These are phyloP conservation scores for Tilletia walkeri DNA, from an alignment of 1,284 basidiomycete genomes.

Conservation along the genomic window DNA sequence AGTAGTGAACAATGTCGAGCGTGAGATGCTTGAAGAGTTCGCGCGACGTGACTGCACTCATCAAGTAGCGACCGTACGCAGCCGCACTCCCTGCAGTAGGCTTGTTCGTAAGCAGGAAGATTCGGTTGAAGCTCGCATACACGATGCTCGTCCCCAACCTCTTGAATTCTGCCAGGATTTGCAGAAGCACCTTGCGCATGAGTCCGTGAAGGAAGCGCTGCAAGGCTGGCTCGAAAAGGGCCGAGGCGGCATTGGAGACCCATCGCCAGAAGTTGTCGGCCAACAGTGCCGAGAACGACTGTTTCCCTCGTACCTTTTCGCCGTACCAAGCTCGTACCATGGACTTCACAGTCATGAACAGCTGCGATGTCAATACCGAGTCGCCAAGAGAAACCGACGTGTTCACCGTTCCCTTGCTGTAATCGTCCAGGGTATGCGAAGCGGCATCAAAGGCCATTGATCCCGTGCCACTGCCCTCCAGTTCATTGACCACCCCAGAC, in stretches of 20 bases:
- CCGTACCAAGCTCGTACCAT: constrained; percentile 91
- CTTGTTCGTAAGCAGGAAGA: constrained; percentile 89
- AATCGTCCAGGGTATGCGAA: constrained; percentile 81
- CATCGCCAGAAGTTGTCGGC: constrained; percentile 96
- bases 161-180: constrained; percentile 93
- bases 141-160: constrained; percentile 89
- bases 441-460: constrained; percentile 84
- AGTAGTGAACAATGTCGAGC: constrained; percentile 82
- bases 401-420: constrained; percentile 74
- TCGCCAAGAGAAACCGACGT: constrained; percentile 79
- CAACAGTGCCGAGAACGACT: constrained; percentile 60
- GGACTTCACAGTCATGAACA: constrained; percentile 78
- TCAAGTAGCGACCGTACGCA: constrained; percentile 90
- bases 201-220: constrained; percentile 91
- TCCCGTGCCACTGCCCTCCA: constrained; percentile 74
- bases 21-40: constrained; percentile 93
- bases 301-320: constrained; percentile 70
- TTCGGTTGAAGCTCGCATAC: constrained; percentile 88
- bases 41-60: constrained; percentile 85
- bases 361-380: constrained; percentile 83
- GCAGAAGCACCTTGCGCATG: constrained; percentile 97
- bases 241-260: constrained; percentile 79
- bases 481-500: constrained; percentile 89
- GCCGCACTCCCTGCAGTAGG: constrained; percentile 86
- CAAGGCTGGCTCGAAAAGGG: constrained; percentile 88